Base-by-base conservation (phyloP, 805 yeast genomes). In the Pichia sporocuriosa region DNA sequence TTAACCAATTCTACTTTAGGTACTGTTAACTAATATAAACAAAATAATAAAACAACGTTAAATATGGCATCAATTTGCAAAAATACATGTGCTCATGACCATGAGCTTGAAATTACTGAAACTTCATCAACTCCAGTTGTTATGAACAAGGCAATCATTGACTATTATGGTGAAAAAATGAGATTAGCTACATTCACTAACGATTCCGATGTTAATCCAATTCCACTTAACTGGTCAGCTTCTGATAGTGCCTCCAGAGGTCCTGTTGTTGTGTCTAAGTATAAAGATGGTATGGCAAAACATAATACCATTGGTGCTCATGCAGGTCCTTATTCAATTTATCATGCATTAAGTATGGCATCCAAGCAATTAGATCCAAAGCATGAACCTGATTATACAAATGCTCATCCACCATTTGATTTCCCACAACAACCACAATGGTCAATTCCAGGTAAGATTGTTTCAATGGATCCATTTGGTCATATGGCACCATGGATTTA, bases 281-380 rank as follows among this genome's bases (percentile, higher is more conserved):
- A 61, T 44, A 67, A 65, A 25, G 63, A 68, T 30, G 77, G 82
- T 29, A 54, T 75, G 40, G 44, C 62, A 35, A 72, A 70, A 50
- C 79, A 80, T 55, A 79, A 79, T 52, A 70, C 82, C 31, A 73
- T 78, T 47, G 84, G 84, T 40, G 79, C 82, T 11, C 80, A 76
- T 51, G 64, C 81, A 11, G 84, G 84, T 26, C 73, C 82, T 11
- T 79, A 79, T 52, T 70, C 77, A 21, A 66, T 79, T 35, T 79
- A 79, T 61, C 83, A 78, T 51, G 84, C 84, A 6, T 60, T 79
- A 43, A 81, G 83, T 5, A 72, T 77, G 36, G 84, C 73, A n/a
- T 66, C 79, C 13, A 70, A 72, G 45, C 81, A 77, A 55, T 59
- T 79, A 50, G 68, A 75, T 40, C 61, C 69, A 21, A 59, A 65